Percentiles rank a stretch among this genome's conserved stretches.
phyloP scores from a whole-genome alignment of 306 rosid genomes.

The Canavalia ensiformis region DNA sequence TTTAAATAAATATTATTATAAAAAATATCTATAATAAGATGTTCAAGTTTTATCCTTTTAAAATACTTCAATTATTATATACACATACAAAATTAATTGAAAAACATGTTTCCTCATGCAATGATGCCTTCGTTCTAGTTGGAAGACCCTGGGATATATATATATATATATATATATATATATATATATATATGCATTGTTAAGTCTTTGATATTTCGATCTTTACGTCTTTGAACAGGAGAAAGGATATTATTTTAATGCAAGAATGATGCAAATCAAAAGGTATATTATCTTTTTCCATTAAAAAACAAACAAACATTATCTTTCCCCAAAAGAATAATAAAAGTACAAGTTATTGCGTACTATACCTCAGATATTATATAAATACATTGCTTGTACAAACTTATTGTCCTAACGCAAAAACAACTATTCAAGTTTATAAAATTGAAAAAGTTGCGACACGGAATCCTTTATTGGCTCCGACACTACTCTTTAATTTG shows the following conservation, averaged over 20 bases:
- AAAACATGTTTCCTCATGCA: conserved; percentile 9
- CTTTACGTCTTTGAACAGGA: conserved; percentile 31
- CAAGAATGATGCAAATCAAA: conserved; percentile 44
- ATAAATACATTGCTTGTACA: conserved; percentile 1
- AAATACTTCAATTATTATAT: too few relatives aligned
- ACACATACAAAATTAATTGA: background rate
- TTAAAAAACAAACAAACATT: conserved; percentile 16
- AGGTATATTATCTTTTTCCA: conserved; percentile 35
- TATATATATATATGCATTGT: background rate
- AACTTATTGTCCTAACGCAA: background rate
- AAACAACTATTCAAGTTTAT: conserved; percentile 18
- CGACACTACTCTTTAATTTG: conserved; percentile 18
- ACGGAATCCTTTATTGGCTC: conserved; percentile 26
- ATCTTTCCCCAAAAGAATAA: background rate
- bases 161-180: too few relatives aligned
- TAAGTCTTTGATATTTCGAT: conserved; percentile 8
- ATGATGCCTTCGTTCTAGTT: conserved; percentile 43
- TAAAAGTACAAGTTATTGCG: conserved; percentile 14
- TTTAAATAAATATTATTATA: too few relatives aligned
- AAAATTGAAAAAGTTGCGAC: conserved; percentile 7
- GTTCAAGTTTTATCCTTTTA: too few relatives aligned
- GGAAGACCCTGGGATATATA: conserved; percentile 25
- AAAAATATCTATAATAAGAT: too few relatives aligned
- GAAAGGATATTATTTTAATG: conserved; percentile 45
- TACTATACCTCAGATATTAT: background rate